phyloP scores from a whole-genome alignment of 1,284 basidiomycete genomes.

The Meira nashicola region DNA sequence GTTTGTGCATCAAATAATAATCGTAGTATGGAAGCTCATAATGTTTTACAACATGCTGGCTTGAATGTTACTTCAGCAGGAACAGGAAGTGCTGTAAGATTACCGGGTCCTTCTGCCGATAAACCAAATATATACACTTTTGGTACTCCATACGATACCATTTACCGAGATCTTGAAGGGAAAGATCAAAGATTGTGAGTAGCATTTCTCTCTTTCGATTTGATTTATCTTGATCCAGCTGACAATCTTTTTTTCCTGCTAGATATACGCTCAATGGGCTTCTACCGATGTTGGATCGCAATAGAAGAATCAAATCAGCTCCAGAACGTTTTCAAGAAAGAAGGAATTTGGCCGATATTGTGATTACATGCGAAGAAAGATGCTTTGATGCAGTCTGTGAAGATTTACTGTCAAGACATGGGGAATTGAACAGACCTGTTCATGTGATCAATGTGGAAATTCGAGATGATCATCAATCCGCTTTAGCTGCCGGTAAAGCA shows the following conservation, averaged over 20 bases:
- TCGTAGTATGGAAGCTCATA: constrained; percentile 97
- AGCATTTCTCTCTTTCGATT: neutral
- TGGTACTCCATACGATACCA: constrained; percentile 95
- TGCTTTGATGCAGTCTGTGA: constrained; percentile 99
- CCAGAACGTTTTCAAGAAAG: constrained; percentile 97
- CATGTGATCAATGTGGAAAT: constrained; percentile 98
- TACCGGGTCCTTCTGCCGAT: constrained; percentile 93
- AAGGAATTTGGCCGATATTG: constrained; percentile 79
- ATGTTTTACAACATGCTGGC: constrained; percentile 73
- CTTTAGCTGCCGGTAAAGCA: constrained; percentile 86
- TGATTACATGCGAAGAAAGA: constrained; percentile 97
- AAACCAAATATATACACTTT: constrained; percentile 96
- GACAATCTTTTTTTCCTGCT: neutral
- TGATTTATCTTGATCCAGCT: neutral
- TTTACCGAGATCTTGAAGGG: constrained; percentile 82
- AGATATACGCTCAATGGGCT: constrained; percentile 81
- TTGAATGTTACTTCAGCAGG: constrained; percentile 88
- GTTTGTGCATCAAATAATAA: constrained; percentile 94
- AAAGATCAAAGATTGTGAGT: constrained; percentile 77
- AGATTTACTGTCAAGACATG: constrained; percentile 80
- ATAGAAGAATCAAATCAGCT: constrained; percentile 82
- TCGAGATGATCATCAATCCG: constrained; percentile 98
- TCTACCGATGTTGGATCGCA: constrained; percentile 95
- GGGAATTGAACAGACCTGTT: constrained; percentile 86
- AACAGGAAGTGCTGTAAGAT: constrained; percentile 90